Evolutionary conservation across 2,329 filamentous ascomycete genomes (phyloP).

Genomic region (Cladosporium colombiae): DNA sequence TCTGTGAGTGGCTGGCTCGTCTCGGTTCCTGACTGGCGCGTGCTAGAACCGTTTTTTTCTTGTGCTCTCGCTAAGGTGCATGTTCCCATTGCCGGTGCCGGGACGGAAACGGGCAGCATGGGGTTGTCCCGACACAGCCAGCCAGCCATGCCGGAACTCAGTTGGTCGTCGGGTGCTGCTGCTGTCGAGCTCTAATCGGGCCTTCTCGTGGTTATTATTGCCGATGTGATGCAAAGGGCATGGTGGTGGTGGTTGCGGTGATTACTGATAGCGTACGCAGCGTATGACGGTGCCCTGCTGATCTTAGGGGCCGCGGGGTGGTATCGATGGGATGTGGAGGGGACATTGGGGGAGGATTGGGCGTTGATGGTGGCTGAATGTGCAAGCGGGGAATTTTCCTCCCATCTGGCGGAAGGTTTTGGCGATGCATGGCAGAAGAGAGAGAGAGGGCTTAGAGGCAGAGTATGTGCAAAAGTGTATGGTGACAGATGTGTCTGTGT

Average conservation of each 20-base stretch:
- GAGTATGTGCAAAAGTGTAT: not conserved
- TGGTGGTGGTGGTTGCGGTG: not conserved
- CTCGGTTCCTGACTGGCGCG: conserved; percentile 11
- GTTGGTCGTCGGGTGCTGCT: not conserved
- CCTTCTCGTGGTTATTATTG: conserved; percentile 1
- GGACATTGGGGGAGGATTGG: not conserved
- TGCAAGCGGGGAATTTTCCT: not conserved
- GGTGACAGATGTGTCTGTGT: not conserved
- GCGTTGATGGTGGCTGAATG: not conserved
- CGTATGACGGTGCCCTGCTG: not conserved
- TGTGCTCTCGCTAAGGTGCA: conserved; percentile 15
- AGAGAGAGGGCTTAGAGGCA: not conserved
- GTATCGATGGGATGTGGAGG: conserved; percentile 6
- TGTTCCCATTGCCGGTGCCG: conserved; percentile 8
- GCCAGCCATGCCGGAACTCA: conserved; percentile 15
- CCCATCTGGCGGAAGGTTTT: not conserved
- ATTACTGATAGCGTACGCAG: not conserved
- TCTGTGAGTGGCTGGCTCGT: not conserved
- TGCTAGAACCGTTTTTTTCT: not conserved
- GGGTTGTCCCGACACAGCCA: not conserved
- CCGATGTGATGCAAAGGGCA: not conserved
- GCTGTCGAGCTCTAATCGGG: conserved; percentile 4
- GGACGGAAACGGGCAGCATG: not conserved
- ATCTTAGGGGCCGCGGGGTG: conserved; percentile 2
- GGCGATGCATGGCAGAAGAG: not conserved